phyloP scores from a whole-genome alignment of 805 yeast species.

The Ogataea trehaloabstinens region DNA sequence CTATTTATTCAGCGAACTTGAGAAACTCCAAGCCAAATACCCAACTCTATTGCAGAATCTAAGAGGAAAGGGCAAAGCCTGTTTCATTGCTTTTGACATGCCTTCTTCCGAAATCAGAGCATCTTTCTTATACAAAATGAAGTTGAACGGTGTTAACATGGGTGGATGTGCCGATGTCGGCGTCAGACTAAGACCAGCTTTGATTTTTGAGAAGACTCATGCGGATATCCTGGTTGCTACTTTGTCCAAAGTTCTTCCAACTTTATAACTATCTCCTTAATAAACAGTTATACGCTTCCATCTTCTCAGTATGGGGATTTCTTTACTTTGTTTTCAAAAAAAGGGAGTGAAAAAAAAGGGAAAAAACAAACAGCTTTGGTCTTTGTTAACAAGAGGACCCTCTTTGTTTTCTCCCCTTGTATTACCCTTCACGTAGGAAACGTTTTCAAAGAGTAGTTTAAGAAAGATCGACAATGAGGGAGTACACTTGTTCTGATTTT shows the following conservation, averaged over 20 bases:
- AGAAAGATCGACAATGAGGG: conserved; percentile 33
- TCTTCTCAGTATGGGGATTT: neutral
- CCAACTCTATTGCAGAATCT: conserved; percentile 54
- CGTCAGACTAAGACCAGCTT: conserved; percentile 78
- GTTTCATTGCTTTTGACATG: conserved; percentile 81
- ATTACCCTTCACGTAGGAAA: too few relatives aligned
- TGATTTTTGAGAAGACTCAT: conserved; percentile 76
- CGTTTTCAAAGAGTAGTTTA: too few relatives aligned
- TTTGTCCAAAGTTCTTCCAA: conserved; percentile 36
- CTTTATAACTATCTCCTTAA: conserved; percentile 18
- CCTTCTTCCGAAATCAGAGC: conserved; percentile 55
- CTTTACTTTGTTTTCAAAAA: too few relatives aligned
- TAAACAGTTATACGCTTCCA: neutral
- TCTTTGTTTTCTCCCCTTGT: too few relatives aligned
- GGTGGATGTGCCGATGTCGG: conserved; percentile 84
- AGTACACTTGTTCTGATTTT: conserved; percentile 29
- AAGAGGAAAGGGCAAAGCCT: conserved; percentile 74
- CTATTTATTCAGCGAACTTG: conserved; percentile 60
- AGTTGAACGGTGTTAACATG: conserved; percentile 66
- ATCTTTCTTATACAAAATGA: conserved; percentile 57
- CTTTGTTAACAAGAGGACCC: too few relatives aligned
- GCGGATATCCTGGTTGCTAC: conserved; percentile 61
- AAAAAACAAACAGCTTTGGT: too few relatives aligned
- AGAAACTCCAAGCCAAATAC: conserved; percentile 48
- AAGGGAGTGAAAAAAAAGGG: conserved; percentile 4